Conservation (phyloP, 176 grass and related monocot species). For the barley (Hordeum vulgare) region DNA sequence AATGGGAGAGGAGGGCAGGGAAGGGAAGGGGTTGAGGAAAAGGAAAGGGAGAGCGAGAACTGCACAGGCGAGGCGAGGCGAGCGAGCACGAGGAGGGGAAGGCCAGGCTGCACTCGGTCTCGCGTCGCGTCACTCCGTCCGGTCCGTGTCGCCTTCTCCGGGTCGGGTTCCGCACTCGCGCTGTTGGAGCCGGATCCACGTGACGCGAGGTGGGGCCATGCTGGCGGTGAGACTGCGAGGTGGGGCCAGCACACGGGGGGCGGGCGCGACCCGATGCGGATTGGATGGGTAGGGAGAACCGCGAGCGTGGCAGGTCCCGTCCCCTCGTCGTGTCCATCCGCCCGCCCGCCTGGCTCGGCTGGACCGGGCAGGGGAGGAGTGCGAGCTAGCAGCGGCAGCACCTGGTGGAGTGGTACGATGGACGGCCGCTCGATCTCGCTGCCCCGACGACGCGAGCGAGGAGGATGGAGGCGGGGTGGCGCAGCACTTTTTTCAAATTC, state of each 20-base stretch:
- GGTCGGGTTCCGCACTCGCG: not conserved
- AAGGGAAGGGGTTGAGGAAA: not conserved
- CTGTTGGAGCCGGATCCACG: not conserved
- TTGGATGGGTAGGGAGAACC: not conserved
- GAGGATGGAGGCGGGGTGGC: not conserved
- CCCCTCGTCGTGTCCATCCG: not conserved
- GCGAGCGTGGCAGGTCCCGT: not conserved
- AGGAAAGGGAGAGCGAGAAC: not conserved
- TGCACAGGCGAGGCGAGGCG: not conserved
- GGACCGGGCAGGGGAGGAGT: not conserved
- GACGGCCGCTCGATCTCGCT: not conserved
- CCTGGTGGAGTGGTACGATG: not conserved
- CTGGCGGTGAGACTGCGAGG: not conserved
- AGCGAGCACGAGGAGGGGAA: not conserved
- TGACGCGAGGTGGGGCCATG: not conserved
- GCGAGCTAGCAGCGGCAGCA: not conserved
- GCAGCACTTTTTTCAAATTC: slow-evolving; percentile 6
- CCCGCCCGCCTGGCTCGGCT: not conserved
- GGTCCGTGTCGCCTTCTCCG: not conserved
- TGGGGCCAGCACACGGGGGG: not conserved
- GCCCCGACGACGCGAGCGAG: not conserved
- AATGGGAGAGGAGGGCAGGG: not conserved
- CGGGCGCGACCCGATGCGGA: not conserved
- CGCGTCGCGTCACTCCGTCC: not conserved
- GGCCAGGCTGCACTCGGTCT: not conserved